Evolutionary conservation across 139 green algal genomes (phyloP).

Genomic region (Auxenochlorella pyrenoidosa): DNA sequence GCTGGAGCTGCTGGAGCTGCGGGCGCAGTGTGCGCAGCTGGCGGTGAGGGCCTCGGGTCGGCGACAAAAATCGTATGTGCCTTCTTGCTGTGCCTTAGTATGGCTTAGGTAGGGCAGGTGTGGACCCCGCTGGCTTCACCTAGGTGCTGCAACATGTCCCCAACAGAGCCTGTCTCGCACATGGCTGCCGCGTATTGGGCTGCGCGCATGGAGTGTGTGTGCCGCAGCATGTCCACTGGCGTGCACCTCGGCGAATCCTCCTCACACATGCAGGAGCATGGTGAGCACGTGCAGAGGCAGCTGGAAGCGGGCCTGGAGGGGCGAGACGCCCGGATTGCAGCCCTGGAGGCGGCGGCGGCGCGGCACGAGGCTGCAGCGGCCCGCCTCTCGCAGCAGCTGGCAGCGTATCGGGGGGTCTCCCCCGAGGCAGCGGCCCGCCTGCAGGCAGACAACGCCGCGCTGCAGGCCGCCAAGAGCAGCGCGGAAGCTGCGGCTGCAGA

Average conservation of each 20-base stretch:
- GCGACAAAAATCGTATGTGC: too few relatives aligned
- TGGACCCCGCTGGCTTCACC: too few relatives aligned
- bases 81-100: too few relatives aligned
- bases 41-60: background rate
- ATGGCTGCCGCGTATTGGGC: too few relatives aligned
- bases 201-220: too few relatives aligned
- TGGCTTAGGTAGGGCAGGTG: too few relatives aligned
- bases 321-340: conserved; percentile 4
- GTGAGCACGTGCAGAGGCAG: background rate
- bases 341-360: conserved; percentile 15
- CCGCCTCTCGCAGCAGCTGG: conserved; percentile 15
- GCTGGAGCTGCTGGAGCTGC: conserved; percentile 26
- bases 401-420: background rate
- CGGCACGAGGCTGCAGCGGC: background rate
- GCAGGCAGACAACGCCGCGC: background rate
- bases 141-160: too few relatives aligned
- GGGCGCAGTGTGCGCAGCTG: background rate
- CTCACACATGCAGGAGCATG: conserved; percentile 12
- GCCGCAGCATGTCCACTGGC: too few relatives aligned
- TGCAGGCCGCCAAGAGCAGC: background rate
- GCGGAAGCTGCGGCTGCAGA: background rate
- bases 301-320: background rate
- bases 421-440: conserved; percentile 7
- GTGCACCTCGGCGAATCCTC: background rate
- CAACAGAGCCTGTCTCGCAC: too few relatives aligned